Percentiles rank a stretch among this genome's conserved stretches.
phyloP scores from a whole-genome alignment of 768 basidiomycete species.

The Mycena pura region DNA sequence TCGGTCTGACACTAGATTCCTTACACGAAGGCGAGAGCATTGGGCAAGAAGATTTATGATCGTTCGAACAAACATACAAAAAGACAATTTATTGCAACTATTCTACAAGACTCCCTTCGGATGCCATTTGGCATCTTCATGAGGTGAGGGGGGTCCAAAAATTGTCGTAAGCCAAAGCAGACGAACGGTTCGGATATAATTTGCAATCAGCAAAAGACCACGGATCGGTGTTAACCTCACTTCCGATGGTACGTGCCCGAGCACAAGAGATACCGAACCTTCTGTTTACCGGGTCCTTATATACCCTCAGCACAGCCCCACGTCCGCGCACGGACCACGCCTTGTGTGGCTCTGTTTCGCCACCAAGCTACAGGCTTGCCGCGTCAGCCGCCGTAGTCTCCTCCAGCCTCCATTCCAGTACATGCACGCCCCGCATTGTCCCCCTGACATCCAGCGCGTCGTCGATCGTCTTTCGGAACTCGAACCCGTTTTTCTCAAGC shows the following conservation, averaged over 20 bases:
- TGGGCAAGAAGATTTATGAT: no score
- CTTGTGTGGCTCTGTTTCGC: background rate
- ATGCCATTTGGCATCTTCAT: slow-evolving; percentile 29
- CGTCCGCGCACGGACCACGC: slow-evolving; percentile 16
- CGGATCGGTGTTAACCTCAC: slow-evolving; percentile 96
- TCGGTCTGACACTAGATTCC: no score
- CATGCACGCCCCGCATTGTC: slow-evolving; percentile 34
- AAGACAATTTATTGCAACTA: background rate
- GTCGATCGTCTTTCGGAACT: slow-evolving; percentile 43
- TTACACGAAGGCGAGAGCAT: no score
- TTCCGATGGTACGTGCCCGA: slow-evolving; percentile 95
- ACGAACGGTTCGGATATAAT: slow-evolving; percentile 97
- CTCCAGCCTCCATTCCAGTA: slow-evolving; percentile 15
- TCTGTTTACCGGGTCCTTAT: background rate
- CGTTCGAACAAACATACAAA: background rate
- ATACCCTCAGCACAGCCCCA: no score
- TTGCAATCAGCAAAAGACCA: slow-evolving; percentile 97
- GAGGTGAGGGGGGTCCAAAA: slow-evolving; percentile 66
- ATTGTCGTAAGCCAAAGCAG: slow-evolving; percentile 89
- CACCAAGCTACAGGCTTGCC: background rate
- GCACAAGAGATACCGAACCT: slow-evolving; percentile 79
- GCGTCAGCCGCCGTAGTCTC: background rate
- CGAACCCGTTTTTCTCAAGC: slow-evolving; percentile 72
- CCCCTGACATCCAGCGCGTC: slow-evolving; percentile 47
- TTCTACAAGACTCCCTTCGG: slow-evolving; percentile 13